Percentiles rank a stretch among this genome's conserved stretches.
Evolutionary conservation across 306 rosid species (phyloP).

Genomic region (Cucurbita maxima): DNA sequence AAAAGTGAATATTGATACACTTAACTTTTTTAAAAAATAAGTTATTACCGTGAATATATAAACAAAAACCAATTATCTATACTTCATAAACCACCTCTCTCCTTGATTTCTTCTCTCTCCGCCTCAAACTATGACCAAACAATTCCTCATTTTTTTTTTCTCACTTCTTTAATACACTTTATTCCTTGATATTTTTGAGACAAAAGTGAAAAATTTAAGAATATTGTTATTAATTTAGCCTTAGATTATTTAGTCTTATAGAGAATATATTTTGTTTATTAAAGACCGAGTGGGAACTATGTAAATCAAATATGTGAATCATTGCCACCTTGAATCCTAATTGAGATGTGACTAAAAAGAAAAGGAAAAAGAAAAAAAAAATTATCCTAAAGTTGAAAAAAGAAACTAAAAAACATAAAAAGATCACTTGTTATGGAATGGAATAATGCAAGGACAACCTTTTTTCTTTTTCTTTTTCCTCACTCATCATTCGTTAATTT

Average conservation of each 20-base stretch:
- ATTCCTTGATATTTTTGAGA: too few relatives aligned
- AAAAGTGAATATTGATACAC: too few relatives aligned
- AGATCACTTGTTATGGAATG: background rate
- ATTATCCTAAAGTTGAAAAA: background rate
- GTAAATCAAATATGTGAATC: background rate
- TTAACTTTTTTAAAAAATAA: too few relatives aligned
- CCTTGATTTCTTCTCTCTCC: too few relatives aligned
- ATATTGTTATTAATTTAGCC: background rate
- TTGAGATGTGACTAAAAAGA: background rate
- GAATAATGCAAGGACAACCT: background rate
- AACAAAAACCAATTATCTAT: too few relatives aligned
- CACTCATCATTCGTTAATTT: background rate
- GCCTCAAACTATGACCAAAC: too few relatives aligned
- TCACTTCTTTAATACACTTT: too few relatives aligned
- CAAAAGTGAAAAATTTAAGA: too few relatives aligned
- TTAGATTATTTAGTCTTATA: background rate
- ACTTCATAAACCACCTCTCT: too few relatives aligned
- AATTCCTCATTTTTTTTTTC: too few relatives aligned
- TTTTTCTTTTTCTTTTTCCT: background rate
- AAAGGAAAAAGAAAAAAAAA: background rate
- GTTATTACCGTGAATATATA: too few relatives aligned
- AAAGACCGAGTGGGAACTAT: background rate
- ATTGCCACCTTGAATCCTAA: background rate
- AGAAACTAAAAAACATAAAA: background rate
- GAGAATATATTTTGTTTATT: background rate